These are phyloP conservation scores for Beauveria caledonica DNA, from an alignment of 2,329 filamentous ascomycete genomes.

Conservation along the genomic window DNA sequence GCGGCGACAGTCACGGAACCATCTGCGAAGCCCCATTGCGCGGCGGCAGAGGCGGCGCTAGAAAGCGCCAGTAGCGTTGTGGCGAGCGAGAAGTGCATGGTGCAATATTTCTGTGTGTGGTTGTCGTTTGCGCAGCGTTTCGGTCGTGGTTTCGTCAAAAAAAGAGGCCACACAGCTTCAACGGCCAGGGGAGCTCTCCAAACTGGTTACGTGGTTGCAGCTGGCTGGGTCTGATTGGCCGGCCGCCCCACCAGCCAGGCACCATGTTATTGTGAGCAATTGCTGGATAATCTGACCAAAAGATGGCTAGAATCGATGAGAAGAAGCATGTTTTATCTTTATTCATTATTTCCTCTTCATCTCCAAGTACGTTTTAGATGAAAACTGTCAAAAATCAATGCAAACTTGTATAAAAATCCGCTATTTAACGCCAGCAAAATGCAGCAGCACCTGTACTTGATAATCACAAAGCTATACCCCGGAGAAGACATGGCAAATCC, in stretches of 20 bases:
- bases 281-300: not conserved
- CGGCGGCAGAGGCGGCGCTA: constrained; percentile 42
- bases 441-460: not conserved
- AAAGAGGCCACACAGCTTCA: constrained; percentile 23
- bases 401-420: not conserved
- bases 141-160: constrained; percentile 10
- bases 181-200: constrained; percentile 16
- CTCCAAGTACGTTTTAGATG: not conserved
- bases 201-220: constrained; percentile 19
- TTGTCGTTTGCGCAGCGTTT: constrained; percentile 13
- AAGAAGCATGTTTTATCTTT: not conserved
- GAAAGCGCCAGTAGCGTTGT: constrained; percentile 38
- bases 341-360: not conserved
- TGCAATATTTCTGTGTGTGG: constrained; percentile 16
- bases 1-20: constrained; percentile 56
- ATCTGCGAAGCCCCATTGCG: constrained; percentile 67
- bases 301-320: not conserved
- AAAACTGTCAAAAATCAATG: not conserved
- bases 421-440: constrained; percentile 3
- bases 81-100: constrained; percentile 31
- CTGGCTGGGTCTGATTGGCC: constrained; percentile 15
- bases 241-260: not conserved
- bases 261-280: not conserved
- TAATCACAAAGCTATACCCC: not conserved
- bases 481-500: not conserved